Evolutionary conservation across 345 rosid species (phyloP).

Genomic region (Salix caprea): DNA sequence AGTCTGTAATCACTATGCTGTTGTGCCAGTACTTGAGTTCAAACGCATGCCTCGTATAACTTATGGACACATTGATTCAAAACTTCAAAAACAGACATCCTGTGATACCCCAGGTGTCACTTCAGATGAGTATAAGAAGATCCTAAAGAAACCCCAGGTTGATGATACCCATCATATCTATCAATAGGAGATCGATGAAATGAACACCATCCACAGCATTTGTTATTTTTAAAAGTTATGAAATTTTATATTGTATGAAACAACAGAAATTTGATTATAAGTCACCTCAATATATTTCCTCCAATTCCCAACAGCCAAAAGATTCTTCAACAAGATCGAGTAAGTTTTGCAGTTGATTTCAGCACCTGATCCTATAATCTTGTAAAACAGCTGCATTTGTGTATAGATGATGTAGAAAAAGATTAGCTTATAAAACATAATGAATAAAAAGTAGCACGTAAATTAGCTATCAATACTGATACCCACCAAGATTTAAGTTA

Average conservation of each 20-base stretch:
- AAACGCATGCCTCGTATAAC: neutral
- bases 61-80: neutral
- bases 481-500: neutral
- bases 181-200: conserved; percentile 3
- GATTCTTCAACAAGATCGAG: conserved; percentile 62
- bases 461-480: neutral
- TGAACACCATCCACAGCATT: neutral
- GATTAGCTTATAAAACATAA: conserved; percentile 6
- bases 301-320: conserved; percentile 80
- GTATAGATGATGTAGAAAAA: conserved; percentile 2
- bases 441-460: neutral
- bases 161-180: neutral
- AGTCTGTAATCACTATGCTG: neutral
- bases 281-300: conserved; percentile 90
- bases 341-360: conserved; percentile 55
- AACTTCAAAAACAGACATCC: neutral
- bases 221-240: neutral
- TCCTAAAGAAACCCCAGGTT: neutral
- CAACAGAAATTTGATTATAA: neutral
- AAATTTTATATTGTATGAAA: neutral
- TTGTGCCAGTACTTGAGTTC: neutral
- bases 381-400: conserved; percentile 62
- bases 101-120: neutral
- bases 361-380: conserved; percentile 56
- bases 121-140: neutral